These are phyloP conservation scores for Fusarium sp. DNA, from an alignment of 2,329 filamentous ascomycete genomes.

Conservation along the genomic window DNA sequence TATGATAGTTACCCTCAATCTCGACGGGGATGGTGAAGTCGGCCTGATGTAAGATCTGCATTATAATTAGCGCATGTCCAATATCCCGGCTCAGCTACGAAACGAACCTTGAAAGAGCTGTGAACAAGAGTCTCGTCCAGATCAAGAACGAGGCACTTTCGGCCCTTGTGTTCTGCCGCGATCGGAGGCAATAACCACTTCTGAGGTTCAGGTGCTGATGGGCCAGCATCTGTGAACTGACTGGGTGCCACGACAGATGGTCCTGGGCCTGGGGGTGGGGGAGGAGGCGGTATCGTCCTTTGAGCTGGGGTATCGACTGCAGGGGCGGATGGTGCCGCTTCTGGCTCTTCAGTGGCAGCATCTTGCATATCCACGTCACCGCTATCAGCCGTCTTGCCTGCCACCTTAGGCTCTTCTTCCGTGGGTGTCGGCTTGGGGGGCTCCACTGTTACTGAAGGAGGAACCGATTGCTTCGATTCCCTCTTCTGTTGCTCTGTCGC, in stretches of 20 bases:
- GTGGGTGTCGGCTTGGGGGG: slow-evolving; percentile 54
- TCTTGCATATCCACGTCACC: slow-evolving; percentile 78
- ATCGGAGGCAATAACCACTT: slow-evolving; percentile 87
- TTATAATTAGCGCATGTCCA: slow-evolving; percentile 39
- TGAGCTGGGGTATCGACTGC: slow-evolving; percentile 55
- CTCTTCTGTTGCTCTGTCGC: slow-evolving; percentile 58
- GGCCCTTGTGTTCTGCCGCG: slow-evolving; percentile 81
- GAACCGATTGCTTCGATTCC: slow-evolving; percentile 61
- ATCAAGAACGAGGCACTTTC: slow-evolving; percentile 95
- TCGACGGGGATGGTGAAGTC: slow-evolving; percentile 99
- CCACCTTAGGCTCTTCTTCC: slow-evolving; percentile 46
- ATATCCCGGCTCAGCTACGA: neutral
- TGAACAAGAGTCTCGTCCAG: slow-evolving; percentile 97
- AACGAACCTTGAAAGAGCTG: slow-evolving; percentile 93
- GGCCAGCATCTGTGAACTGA: slow-evolving; percentile 58
- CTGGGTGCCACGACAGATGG: slow-evolving; percentile 58
- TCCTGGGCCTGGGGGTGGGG: slow-evolving; percentile 63
- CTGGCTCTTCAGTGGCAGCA: slow-evolving; percentile 65
- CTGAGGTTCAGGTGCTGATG: slow-evolving; percentile 59
- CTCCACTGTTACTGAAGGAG: slow-evolving; percentile 59
- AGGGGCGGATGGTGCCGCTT: slow-evolving; percentile 58
- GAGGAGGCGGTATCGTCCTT: slow-evolving; percentile 59
- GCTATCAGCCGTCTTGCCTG: slow-evolving; percentile 61
- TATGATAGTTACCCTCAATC: slow-evolving; percentile 98
- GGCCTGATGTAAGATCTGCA: slow-evolving; percentile 93